Percentiles rank a stretch among this genome's conserved stretches.
These are phyloP conservation scores for Colletotrichum trifolii DNA, from an alignment of 2,329 filamentous ascomycete species.

Conservation along the genomic window DNA sequence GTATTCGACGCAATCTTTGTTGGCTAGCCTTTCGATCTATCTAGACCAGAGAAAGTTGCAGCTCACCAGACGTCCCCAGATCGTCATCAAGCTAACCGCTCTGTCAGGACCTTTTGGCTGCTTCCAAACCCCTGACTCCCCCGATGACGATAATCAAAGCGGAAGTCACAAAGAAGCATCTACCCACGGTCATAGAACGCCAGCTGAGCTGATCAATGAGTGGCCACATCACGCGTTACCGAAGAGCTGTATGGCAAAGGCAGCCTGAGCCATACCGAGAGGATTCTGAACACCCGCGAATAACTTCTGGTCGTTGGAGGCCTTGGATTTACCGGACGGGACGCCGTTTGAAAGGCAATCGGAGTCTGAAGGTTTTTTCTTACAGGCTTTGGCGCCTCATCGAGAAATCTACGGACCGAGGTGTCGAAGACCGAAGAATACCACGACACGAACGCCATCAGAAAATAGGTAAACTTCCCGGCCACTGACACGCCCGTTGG, in stretches of 20 bases:
- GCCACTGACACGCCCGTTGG: no score
- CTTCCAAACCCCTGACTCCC: constrained; percentile 44
- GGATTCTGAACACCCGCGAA: constrained; percentile 44
- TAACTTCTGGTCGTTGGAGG: constrained; percentile 33
- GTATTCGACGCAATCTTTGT: background rate
- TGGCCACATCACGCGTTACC: constrained; percentile 45
- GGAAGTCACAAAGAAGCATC: constrained; percentile 42
- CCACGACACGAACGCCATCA: no score
- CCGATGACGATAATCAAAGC: constrained; percentile 44
- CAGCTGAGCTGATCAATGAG: constrained; percentile 45
- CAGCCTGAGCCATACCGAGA: constrained; percentile 43
- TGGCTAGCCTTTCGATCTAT: background rate
- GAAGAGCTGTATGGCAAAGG: constrained; percentile 45
- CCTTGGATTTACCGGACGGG: constrained; percentile 7
- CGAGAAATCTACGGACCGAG: no score
- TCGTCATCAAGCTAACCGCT: constrained; percentile 43
- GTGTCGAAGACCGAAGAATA: no score
- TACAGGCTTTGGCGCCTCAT: no score
- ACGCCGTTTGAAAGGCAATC: constrained; percentile 12
- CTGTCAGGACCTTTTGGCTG: constrained; percentile 36
- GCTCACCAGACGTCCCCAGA: constrained; percentile 40
- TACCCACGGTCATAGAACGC: constrained; percentile 43
- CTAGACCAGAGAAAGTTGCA: background rate
- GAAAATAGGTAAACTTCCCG: no score
- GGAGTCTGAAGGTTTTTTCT: background rate